Evolutionary conservation across 2,329 filamentous ascomycete species (phyloP).

Genomic region (Ophiostoma pallidulum): DNA sequence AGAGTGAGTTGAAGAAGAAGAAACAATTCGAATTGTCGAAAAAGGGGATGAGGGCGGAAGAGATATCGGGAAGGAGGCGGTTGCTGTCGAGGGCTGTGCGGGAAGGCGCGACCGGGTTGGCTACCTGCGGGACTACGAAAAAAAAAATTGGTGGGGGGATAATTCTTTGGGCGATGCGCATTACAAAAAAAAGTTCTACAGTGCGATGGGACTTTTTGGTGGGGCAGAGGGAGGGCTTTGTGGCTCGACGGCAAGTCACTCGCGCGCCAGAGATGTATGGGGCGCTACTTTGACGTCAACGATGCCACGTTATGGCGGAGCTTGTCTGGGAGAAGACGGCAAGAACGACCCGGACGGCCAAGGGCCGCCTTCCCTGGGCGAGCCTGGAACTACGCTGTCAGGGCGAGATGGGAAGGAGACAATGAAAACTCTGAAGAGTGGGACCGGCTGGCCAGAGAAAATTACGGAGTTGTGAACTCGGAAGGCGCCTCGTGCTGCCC

Average conservation of each 20-base stretch:
- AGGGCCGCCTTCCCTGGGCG: too few species aligned
- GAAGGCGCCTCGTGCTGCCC: neutral
- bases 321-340: too few species aligned
- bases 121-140: neutral
- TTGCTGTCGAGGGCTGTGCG: neutral
- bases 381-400: too few species aligned
- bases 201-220: neutral
- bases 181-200: neutral
- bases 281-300: too few species aligned
- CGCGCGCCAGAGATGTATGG: neutral
- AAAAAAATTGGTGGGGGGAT: slow-evolving; percentile 4
- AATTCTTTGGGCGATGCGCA: neutral
- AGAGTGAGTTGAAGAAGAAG: neutral
- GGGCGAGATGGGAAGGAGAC: too few species aligned
- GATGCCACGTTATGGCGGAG: too few species aligned
- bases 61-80: neutral
- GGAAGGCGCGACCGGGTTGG: slow-evolving; percentile 5
- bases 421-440: too few species aligned
- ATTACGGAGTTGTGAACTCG: too few species aligned
- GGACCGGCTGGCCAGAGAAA: too few species aligned
- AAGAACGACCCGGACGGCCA: too few species aligned
- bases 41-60: neutral
- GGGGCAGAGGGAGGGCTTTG: slow-evolving; percentile 2
- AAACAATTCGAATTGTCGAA: neutral
- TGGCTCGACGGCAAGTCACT: neutral